Base-by-base conservation (phyloP, 495 filamentous ascomycete genomes). In the Penicillium nucicola region DNA sequence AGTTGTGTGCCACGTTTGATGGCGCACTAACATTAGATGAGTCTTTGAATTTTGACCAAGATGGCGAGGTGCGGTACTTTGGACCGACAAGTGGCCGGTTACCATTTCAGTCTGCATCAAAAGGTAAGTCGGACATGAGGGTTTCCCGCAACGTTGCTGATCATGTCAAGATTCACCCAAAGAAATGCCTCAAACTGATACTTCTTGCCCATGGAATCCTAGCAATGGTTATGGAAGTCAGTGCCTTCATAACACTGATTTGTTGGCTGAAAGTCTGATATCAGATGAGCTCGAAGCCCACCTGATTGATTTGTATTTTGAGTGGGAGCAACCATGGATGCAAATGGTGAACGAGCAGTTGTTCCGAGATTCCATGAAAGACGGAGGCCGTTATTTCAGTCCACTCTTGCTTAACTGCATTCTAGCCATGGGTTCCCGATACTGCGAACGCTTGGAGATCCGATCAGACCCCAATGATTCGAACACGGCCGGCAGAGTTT, bases 261-360 rank as follows among this genome's bases (percentile, higher is more conserved):
- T 14, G 0, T 33, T 17, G 15, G 41, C 53, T 5, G 50, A 57
- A 28, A 37, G 10, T 15, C 18, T 10, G 17, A 34, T 58, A 4
- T 50, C 58, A 19, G 50, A 62, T 8, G 58, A 62, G 14, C 58
- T 68, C 9, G 36, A 53, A 37, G 48, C 53, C 1, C 50, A 62
- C 38, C 33, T 71, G 22, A 42, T 71, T 7, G 52, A 61, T 12
- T 67, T 92, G 13, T 92, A 89, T 66, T 92, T 95, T 50, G 82
- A 79, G 58, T 93, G 89, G 89, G 84, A 87, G 57, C 87, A 92
- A 54, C 86, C 87, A 2, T 86, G 83, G 45, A 84, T 87, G 58
- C 80, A 84, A 7, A 76, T 87, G 3, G 77, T 95, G 33, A 84
- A 83, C 48, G 84, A 89, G 43, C 81, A 84, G 40, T 78, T 87